A percentile compares a stretch with the other conserved stretches of the same genome.
These are phyloP conservation scores for Castanea mollissima DNA, from an alignment of 306 rosid genomes.

Conservation along the genomic window DNA sequence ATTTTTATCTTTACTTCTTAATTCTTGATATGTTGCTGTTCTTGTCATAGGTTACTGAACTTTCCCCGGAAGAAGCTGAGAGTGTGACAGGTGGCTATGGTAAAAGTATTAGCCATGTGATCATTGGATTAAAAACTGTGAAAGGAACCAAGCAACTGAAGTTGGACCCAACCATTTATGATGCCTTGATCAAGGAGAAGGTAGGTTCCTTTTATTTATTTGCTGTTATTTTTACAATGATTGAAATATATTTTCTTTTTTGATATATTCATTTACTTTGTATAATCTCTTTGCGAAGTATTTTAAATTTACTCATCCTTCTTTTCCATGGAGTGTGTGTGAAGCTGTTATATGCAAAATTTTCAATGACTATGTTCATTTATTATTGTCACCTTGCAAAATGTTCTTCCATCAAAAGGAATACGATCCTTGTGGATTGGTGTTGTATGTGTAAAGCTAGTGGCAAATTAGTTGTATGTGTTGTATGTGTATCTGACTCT, in stretches of 20 bases:
- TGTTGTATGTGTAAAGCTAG: no score
- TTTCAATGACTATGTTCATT: not conserved
- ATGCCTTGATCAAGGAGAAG: slow-evolving; percentile 94
- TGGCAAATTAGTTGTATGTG: no score
- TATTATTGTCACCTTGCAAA: not conserved
- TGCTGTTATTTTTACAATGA: no score
- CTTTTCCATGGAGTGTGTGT: not conserved
- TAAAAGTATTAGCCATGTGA: slow-evolving; percentile 96
- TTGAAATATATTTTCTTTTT: no score
- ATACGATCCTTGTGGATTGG: no score
- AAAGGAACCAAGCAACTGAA: slow-evolving; percentile 96
- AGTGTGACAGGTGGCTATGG: slow-evolving; percentile 94
- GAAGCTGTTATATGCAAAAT: not conserved
- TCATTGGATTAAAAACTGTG: slow-evolving; percentile 87
- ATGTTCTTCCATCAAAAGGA: not conserved
- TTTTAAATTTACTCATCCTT: not conserved
- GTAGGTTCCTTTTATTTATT: slow-evolving; percentile 26
- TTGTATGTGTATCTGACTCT: no score
- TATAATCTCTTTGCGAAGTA: not conserved
- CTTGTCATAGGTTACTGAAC: slow-evolving; percentile 74
- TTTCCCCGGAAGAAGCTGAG: slow-evolving; percentile 94
- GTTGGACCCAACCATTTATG: slow-evolving; percentile 95
- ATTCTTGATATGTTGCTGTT: slow-evolving; percentile 18
- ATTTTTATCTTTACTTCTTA: slow-evolving; percentile 12
- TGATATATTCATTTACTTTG: not conserved